A percentile compares a stretch with the other conserved stretches of the same genome.
Evolutionary conservation across 2,329 filamentous ascomycete species (phyloP).

Genomic region (Herpotrichia juniperi): DNA sequence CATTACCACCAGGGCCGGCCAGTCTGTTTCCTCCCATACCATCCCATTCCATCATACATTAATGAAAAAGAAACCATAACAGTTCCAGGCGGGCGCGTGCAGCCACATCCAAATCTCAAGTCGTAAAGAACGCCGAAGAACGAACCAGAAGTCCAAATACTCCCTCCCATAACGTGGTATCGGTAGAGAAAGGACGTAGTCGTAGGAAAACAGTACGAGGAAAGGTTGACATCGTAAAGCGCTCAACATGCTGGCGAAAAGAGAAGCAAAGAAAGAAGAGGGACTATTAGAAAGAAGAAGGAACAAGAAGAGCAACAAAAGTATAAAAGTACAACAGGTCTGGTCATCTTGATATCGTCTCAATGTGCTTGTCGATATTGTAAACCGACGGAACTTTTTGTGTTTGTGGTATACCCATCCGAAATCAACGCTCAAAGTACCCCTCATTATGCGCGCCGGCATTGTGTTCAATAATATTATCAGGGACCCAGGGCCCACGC

Average conservation of each 20-base stretch:
- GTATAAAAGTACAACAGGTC: constrained; percentile 7
- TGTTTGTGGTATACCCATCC: constrained; percentile 1
- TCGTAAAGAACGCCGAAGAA: neutral
- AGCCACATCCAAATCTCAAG: neutral
- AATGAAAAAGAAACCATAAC: neutral
- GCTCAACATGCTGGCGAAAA: neutral
- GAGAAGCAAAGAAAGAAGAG: neutral
- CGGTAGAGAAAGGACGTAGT: constrained; percentile 2
- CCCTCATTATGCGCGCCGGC: constrained; percentile 12
- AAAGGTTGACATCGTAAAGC: neutral
- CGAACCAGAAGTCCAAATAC: neutral
- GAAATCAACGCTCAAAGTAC: constrained; percentile 10
- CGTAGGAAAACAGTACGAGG: neutral
- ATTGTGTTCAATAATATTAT: constrained; percentile 59
- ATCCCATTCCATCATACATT: neutral
- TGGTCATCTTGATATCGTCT: constrained; percentile 9
- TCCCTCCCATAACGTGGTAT: constrained; percentile 7
- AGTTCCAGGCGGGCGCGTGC: neutral
- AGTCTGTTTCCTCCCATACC: neutral
- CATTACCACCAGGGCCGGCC: neutral
- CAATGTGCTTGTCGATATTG: constrained; percentile 6
- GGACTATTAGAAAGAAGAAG: neutral
- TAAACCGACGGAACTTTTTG: constrained; percentile 1
- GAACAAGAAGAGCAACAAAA: neutral
- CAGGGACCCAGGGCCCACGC: constrained; percentile 82